These are phyloP conservation scores for Astrothelium subdiscretum DNA, from an alignment of 495 filamentous ascomycete genomes.

Conservation along the genomic window DNA sequence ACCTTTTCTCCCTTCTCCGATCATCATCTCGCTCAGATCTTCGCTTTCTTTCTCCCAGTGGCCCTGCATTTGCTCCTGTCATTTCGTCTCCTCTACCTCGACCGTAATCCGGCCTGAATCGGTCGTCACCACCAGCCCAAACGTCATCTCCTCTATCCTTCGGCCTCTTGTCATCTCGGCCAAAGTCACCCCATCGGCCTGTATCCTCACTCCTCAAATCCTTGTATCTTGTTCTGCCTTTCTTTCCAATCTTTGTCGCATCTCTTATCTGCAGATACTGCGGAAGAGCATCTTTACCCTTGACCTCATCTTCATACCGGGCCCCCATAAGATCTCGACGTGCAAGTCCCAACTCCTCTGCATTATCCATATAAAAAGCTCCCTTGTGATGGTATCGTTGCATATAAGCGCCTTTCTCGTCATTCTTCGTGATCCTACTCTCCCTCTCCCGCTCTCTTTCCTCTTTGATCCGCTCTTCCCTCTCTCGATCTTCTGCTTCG, in stretches of 20 bases:
- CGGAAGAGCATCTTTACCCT: constrained; percentile 68
- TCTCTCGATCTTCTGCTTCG: constrained; percentile 72
- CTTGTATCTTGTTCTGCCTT: constrained; percentile 79
- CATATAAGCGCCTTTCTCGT: constrained; percentile 82
- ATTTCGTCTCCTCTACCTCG: constrained; percentile 13
- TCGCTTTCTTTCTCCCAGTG: constrained; percentile 45
- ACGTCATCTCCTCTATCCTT: constrained; percentile 11
- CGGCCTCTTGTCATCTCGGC: constrained; percentile 35
- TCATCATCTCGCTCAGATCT: constrained; percentile 28
- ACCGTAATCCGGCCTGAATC: constrained; percentile 25
- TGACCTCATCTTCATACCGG: constrained; percentile 65
- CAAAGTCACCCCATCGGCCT: constrained; percentile 62
- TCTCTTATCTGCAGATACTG: constrained; percentile 90
- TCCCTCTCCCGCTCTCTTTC: constrained; percentile 69
- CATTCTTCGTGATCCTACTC: constrained; percentile 60
- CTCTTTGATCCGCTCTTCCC: constrained; percentile 65
- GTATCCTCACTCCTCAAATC: constrained; percentile 91
- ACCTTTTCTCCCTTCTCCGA: neutral
- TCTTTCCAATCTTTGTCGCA: constrained; percentile 85
- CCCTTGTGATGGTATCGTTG: constrained; percentile 96
- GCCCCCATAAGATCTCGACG: constrained; percentile 71
- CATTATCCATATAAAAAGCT: constrained; percentile 71
- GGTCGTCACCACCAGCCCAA: constrained; percentile 24
- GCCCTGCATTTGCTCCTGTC: constrained; percentile 50
- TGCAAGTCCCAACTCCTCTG: constrained; percentile 63